Percentiles rank a stretch among this genome's conserved stretches.
Conservation (phyloP, 148 eudicot species). For the Nyssa sinensis region DNA sequence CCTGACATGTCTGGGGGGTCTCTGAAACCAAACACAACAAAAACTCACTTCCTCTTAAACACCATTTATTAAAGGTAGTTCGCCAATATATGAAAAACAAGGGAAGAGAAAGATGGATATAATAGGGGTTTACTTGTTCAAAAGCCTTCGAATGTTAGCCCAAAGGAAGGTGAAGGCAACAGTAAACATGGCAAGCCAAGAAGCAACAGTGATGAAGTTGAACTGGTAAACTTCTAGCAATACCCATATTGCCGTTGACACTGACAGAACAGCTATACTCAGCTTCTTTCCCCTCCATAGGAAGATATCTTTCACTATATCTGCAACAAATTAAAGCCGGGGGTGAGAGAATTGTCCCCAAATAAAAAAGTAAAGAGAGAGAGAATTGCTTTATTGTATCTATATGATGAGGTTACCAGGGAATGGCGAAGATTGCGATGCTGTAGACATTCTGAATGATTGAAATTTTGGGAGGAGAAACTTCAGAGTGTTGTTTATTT, state of each 20-base stretch:
- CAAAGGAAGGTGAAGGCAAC: slow-evolving; percentile 31
- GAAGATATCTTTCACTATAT: slow-evolving; percentile 24
- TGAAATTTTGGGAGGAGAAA: no score
- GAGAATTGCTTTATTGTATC: no score
- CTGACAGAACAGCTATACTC: slow-evolving; percentile 17
- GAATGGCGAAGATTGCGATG: no score
- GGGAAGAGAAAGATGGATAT: no score
- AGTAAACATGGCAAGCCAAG: slow-evolving; percentile 32
- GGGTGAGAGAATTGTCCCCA: no score
- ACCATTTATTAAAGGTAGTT: no score
- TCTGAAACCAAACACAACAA: slow-evolving; percentile 22
- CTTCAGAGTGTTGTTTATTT: no score
- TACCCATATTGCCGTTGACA: slow-evolving; percentile 28
- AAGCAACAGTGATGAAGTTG: slow-evolving; percentile 31
- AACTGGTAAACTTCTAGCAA: slow-evolving; percentile 32
- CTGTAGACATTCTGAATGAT: no score
- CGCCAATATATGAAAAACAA: no score
- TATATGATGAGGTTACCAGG: no score
- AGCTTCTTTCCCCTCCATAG: slow-evolving; percentile 40
- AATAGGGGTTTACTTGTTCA: slow-evolving; percentile 29
- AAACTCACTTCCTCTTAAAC: no score
- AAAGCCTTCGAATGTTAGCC: slow-evolving; percentile 36
- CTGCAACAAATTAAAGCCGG: slow-evolving; percentile 7
- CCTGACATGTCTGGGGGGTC: slow-evolving; percentile 30
- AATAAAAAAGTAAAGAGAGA: no score